These are phyloP conservation scores for Solanum ossicruentum DNA, from an alignment of 257 asterid genomes.

Conservation along the genomic window DNA sequence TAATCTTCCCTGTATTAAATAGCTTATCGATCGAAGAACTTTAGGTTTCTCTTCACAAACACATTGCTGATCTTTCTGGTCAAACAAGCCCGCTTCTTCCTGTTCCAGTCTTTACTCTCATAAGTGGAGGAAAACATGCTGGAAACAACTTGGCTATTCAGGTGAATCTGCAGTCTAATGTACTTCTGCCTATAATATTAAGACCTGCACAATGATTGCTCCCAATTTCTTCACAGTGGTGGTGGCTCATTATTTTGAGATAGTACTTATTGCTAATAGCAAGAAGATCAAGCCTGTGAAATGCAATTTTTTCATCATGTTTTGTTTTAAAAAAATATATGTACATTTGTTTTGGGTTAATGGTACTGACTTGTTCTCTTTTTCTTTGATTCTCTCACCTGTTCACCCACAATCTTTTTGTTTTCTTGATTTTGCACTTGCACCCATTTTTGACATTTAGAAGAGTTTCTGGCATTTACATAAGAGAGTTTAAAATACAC, in stretches of 20 bases:
- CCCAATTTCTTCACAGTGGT: not conserved
- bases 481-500: not conserved
- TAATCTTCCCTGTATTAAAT: not conserved
- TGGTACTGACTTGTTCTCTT: not conserved
- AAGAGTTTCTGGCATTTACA: not conserved
- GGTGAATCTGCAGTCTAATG: slow-evolving; percentile 22
- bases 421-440: not conserved
- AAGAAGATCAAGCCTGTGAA: not conserved
- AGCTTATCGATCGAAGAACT: slow-evolving; percentile 1
- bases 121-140: slow-evolving; percentile 88
- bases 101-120: slow-evolving; percentile 82
- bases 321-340: not conserved
- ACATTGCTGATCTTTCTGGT: slow-evolving; percentile 93
- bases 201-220: not conserved
- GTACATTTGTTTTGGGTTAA: not conserved
- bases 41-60: slow-evolving; percentile 93
- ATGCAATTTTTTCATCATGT: not conserved
- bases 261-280: not conserved
- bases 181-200: not conserved
- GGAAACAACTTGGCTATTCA: slow-evolving; percentile 72
- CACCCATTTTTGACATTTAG: not conserved
- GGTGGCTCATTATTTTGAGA: not conserved
- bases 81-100: slow-evolving; percentile 61
- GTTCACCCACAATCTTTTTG: not conserved
- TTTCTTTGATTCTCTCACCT: not conserved